Conservation (phyloP, 1,284 basidiomycete species). For the Ceratobasidium sp. region DNA sequence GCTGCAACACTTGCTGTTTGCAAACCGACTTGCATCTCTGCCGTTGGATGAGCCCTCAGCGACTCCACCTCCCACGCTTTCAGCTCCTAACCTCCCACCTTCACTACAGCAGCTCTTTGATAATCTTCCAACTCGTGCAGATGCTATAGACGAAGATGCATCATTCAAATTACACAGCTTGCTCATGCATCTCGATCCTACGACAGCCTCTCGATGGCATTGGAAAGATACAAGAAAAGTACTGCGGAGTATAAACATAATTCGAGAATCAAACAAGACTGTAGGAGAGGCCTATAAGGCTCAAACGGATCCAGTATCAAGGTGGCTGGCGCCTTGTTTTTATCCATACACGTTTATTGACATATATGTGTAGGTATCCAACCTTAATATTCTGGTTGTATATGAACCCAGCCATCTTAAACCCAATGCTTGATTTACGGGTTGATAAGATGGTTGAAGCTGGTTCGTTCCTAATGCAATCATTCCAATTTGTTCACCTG, state of each 20-base stretch:
- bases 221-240: conserved; percentile 95
- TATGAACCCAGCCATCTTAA: conserved; percentile 72
- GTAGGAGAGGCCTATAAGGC: conserved; percentile 22
- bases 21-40: conserved; percentile 67
- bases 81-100: conserved; percentile 57
- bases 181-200: conserved; percentile 76
- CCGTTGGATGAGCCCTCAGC: conserved; percentile 43
- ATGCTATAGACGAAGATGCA: conserved; percentile 62
- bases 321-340: conserved; percentile 27
- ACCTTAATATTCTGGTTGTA: conserved; percentile 94
- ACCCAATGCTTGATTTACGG: conserved; percentile 76
- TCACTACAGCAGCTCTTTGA: conserved; percentile 64
- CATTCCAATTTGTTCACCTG: neutral
- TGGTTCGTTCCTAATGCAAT: conserved; percentile 44
- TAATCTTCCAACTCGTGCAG: conserved; percentile 63
- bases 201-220: conserved; percentile 89
- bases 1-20: conserved; percentile 92
- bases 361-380: conserved; percentile 69
- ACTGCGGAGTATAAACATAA: conserved; percentile 79
- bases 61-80: conserved; percentile 51
- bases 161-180: conserved; percentile 74
- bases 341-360: neutral
- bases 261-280: conserved; percentile 64
- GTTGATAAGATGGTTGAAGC: conserved; percentile 93
- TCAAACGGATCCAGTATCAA: conserved; percentile 19